Conservation (phyloP, 805 yeast species). For the Saturnispora quitensis region DNA sequence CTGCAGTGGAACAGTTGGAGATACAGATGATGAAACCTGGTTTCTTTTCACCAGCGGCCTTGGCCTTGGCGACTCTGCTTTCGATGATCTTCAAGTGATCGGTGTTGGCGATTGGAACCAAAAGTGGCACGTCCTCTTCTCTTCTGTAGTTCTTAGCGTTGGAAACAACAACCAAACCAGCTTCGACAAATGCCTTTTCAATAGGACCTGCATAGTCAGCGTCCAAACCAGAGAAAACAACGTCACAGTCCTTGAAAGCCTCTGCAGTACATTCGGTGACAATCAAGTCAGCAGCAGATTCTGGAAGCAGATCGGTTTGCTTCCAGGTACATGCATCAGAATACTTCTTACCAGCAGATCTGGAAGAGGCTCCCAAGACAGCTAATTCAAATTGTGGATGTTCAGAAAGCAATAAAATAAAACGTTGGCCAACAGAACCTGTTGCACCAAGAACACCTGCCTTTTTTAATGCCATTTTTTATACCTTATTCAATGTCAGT, state of each 20-base stretch:
- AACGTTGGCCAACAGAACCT: conserved; percentile 96
- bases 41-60: conserved; percentile 38
- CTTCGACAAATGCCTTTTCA: conserved; percentile 73
- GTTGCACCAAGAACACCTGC: conserved; percentile 97
- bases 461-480: conserved; percentile 28
- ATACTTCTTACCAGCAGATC: conserved; percentile 89
- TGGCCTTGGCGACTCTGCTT: conserved; percentile 45
- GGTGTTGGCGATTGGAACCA: conserved; percentile 92
- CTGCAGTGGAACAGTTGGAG: conserved; percentile 98
- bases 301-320: conserved; percentile 79
- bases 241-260: conserved; percentile 79
- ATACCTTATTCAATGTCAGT: not conserved
- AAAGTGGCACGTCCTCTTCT: conserved; percentile 75
- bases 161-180: conserved; percentile 79
- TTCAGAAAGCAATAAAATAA: conserved; percentile 69
- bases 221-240: conserved; percentile 92
- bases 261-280: conserved; percentile 75
- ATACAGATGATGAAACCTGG: conserved; percentile 89
- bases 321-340: conserved; percentile 88
- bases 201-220: conserved; percentile 89
- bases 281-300: conserved; percentile 45
- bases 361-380: conserved; percentile 83
- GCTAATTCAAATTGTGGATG: conserved; percentile 86
- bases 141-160: conserved; percentile 96
- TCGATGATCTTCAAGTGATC: conserved; percentile 76